phyloP scores from a whole-genome alignment of 352 stramenopile species.

The Plasmopara muralis region DNA sequence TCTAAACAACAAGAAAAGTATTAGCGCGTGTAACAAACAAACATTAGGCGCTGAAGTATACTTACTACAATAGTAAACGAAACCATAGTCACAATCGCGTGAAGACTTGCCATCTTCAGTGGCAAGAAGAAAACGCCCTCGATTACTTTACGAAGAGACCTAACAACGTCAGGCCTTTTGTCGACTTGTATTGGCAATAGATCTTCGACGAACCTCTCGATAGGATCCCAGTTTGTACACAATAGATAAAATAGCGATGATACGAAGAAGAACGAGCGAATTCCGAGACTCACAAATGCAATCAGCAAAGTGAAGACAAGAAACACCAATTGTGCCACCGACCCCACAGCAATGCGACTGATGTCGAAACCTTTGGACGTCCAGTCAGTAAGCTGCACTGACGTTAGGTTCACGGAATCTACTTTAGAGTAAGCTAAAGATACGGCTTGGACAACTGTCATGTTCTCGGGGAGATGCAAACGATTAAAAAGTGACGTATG shows the following conservation, averaged over 20 bases:
- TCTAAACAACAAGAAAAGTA: conserved; percentile 27
- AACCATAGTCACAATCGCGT: conserved; percentile 83
- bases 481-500: conserved; percentile 42
- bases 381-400: conserved; percentile 79
- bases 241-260: conserved; percentile 84
- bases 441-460: conserved; percentile 73
- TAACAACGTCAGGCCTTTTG: conserved; percentile 63
- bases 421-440: conserved; percentile 76
- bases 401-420: conserved; percentile 82
- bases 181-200: conserved; percentile 66
- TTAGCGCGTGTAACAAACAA: not conserved
- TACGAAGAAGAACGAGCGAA: conserved; percentile 85
- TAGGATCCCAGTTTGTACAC: conserved; percentile 81
- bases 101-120: conserved; percentile 84
- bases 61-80: conserved; percentile 80
- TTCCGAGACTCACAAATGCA: conserved; percentile 80
- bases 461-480: conserved; percentile 67
- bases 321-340: conserved; percentile 74
- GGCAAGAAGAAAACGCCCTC: conserved; percentile 84
- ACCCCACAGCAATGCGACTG: conserved; percentile 75
- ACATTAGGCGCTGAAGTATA: conserved; percentile 2
- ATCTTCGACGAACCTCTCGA: conserved; percentile 78
- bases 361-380: conserved; percentile 80
- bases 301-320: conserved; percentile 71
- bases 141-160: conserved; percentile 71